Conservation (phyloP, 257 asterid species). For the Primulina huaijiensis region DNA sequence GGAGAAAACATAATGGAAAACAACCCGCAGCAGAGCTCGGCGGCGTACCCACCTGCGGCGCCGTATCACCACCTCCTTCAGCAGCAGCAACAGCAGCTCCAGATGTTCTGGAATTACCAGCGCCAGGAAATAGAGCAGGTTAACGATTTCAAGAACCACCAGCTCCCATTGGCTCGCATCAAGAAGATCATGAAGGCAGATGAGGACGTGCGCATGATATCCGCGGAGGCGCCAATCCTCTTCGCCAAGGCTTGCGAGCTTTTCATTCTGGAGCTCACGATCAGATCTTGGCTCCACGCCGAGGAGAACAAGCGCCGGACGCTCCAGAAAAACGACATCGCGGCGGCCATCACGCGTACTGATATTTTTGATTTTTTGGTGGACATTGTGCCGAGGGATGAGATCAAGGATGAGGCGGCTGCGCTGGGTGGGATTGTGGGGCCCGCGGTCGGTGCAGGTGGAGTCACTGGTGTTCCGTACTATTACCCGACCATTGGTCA, state of each 20-base stretch:
- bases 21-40: slow-evolving; percentile 62
- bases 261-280: slow-evolving; percentile 86
- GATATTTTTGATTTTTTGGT: slow-evolving; percentile 84
- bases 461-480: slow-evolving; percentile 78
- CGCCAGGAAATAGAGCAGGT: slow-evolving; percentile 74
- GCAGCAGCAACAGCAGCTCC: slow-evolving; percentile 80
- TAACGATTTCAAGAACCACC: slow-evolving; percentile 87
- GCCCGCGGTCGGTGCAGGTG: slow-evolving; percentile 45
- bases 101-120: slow-evolving; percentile 71
- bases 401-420: slow-evolving; percentile 71
- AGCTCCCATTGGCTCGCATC: slow-evolving; percentile 83
- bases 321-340: slow-evolving; percentile 84
- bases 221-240: slow-evolving; percentile 90
- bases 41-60: slow-evolving; percentile 47
- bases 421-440: slow-evolving; percentile 43
- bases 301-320: slow-evolving; percentile 94
- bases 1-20: slow-evolving; percentile 49
- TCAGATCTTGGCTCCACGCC: slow-evolving; percentile 93
- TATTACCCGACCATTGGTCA: slow-evolving; percentile 80
- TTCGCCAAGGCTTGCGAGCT: slow-evolving; percentile 95
- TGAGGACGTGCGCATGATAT: slow-evolving; percentile 92
- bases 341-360: slow-evolving; percentile 88
- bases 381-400: slow-evolving; percentile 86
- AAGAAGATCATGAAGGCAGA: slow-evolving; percentile 96
- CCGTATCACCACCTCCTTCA: slow-evolving; percentile 80